A percentile compares a stretch with the other conserved stretches of the same genome.
These are phyloP conservation scores for Nakaseomyces glabratus DNA, from an alignment of 1,139 yeast species.

Conservation along the genomic window DNA sequence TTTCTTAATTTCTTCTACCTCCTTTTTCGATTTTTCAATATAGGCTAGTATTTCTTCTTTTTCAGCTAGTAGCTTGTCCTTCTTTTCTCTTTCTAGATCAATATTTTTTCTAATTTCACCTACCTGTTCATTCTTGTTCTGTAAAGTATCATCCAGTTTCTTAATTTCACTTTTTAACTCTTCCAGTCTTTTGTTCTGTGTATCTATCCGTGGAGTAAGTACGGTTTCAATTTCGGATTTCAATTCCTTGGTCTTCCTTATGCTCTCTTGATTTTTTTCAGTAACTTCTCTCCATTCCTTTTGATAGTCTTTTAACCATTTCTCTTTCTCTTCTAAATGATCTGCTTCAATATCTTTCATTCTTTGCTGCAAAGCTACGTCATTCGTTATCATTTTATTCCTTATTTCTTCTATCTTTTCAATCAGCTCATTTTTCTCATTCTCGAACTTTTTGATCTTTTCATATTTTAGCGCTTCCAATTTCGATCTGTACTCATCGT, in stretches of 20 bases:
- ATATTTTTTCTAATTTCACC: conserved; percentile 12
- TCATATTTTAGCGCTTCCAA: conserved; percentile 34
- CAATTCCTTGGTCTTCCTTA: conserved; percentile 17
- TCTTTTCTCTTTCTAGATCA: conserved; percentile 15
- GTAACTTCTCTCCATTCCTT: conserved; percentile 18
- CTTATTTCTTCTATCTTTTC: conserved; percentile 21
- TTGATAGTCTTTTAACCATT: conserved; percentile 25
- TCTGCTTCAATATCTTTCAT: conserved; percentile 19
- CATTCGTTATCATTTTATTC: conserved; percentile 24
- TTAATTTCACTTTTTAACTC: conserved; percentile 14
- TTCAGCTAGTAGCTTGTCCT: conserved; percentile 18
- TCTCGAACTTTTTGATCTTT: conserved; percentile 29
- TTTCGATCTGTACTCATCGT: conserved; percentile 32
- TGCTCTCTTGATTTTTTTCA: conserved; percentile 15
- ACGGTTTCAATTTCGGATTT: conserved; percentile 15
- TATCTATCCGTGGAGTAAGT: conserved; percentile 15
- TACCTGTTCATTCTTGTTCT: conserved; percentile 8
- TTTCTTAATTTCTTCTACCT: conserved; percentile 28
- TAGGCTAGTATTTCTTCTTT: conserved; percentile 25
- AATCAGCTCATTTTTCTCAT: conserved; percentile 24
- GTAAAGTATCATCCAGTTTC: conserved; percentile 9
- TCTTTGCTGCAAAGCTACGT: conserved; percentile 16
- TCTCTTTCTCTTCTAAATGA: conserved; percentile 19
- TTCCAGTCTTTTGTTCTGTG: conserved; percentile 15
- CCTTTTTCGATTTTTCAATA: conserved; percentile 23